Evolutionary conservation across 2,329 filamentous ascomycete genomes (phyloP), one percentile per base, ranked within the genome.

Genomic region (Beauveria asiatica): DNA sequence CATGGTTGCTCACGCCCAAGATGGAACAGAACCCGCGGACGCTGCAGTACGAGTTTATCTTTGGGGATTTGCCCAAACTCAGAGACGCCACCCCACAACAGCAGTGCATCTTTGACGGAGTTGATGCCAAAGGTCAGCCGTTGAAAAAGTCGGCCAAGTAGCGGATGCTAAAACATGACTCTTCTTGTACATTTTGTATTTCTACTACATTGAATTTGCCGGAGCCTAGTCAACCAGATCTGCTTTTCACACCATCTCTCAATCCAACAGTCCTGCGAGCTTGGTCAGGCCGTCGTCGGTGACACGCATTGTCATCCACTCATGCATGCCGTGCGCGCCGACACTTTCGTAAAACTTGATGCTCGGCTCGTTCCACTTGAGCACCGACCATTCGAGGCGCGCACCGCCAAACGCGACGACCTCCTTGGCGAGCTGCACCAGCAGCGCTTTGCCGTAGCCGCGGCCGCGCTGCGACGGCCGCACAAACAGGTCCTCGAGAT

Each of bases 401-500:
- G 81, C 85, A 1, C 92, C 92, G 3, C 82, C 79, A 64, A 92
- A 87, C 57, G 82, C 80, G 57, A 89, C 69, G 3, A 91, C 86
- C 76, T 96, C 89, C 68, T 83, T 84, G n/a, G 92, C 93, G 70
- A 97, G 76, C 65, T 85, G 83, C 63, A 83, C 83, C 53, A 97
- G 78, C 70, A 97, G 73, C 67, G 80, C 77, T 73, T 87, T 89
- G 44, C 92, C 93, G 70, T 93, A 96, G 0, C 92, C 92, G 63
- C 83, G 83, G 39, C 86, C 86, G 4, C 94, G 80, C 67, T 88
- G 85, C 49, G 77, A 76, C 1, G 85, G 81, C 66, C 85, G 80
- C 45, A 99, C 90, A 69, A 87, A 96, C n/a, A 97, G 78, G 70
- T 97, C 93, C 73, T 97, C 93, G 42, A 97, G 85, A 73, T 95